Evolutionary conservation across 768 basidiomycete species (phyloP).

Genomic region (Boletus rufocinnamomeus): DNA sequence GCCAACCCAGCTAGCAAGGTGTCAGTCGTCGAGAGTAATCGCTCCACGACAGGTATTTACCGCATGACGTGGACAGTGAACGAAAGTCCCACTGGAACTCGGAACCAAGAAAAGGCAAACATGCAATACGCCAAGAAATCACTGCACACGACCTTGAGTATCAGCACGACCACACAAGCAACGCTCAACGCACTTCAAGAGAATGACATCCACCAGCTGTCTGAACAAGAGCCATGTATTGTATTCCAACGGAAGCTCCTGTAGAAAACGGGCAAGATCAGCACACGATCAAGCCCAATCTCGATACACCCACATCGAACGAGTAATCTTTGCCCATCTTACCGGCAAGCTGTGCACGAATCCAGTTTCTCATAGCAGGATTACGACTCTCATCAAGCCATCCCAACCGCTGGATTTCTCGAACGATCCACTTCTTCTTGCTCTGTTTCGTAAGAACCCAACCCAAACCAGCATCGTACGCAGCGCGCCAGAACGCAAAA

Average conservation of each 20-base stretch:
- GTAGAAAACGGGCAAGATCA: not conserved
- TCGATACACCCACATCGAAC: slow-evolving; percentile 67
- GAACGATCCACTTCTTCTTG: slow-evolving; percentile 92
- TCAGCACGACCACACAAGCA: not conserved
- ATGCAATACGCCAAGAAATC: slow-evolving; percentile 94
- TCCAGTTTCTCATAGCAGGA: slow-evolving; percentile 76
- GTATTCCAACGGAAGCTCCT: slow-evolving; percentile 91
- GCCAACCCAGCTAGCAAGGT: slow-evolving; percentile 70
- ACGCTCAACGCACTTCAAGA: slow-evolving; percentile 75
- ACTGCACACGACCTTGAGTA: slow-evolving; percentile 42
- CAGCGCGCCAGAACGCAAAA: slow-evolving; percentile 90
- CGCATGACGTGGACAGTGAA: slow-evolving; percentile 73
- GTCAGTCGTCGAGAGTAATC: not conserved
- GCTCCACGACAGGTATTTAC: slow-evolving; percentile 38
- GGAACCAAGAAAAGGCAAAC: slow-evolving; percentile 93
- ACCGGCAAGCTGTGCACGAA: slow-evolving; percentile 77
- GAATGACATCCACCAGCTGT: slow-evolving; percentile 92
- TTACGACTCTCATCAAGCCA: slow-evolving; percentile 82
- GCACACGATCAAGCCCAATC: slow-evolving; percentile 5
- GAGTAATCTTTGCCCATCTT: slow-evolving; percentile 97
- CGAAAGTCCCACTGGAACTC: slow-evolving; percentile 79
- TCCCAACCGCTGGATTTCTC: slow-evolving; percentile 71
- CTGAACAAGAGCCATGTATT: slow-evolving; percentile 97
- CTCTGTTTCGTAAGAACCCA: slow-evolving; percentile 95
- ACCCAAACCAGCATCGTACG: slow-evolving; percentile 92